phyloP scores from a whole-genome alignment of 129 eudicot genomes.

The Lactuca saligna region DNA sequence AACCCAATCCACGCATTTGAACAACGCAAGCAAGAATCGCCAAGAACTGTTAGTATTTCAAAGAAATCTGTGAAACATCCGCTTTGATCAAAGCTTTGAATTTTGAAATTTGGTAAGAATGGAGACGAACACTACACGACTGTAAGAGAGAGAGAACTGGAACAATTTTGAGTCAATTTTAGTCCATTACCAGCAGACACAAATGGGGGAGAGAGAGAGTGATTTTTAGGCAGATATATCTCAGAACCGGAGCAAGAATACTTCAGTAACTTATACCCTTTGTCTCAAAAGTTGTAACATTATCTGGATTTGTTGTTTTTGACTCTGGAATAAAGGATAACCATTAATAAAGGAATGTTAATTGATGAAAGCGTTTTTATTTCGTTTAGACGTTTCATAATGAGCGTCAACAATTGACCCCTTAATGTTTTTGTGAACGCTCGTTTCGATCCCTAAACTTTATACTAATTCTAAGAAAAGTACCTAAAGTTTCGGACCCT shows the following conservation, averaged over 20 bases:
- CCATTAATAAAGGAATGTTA: constrained; percentile 21
- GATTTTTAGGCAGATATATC: constrained; percentile 24
- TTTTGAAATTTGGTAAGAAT: constrained; percentile 24
- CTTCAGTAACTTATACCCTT: background rate
- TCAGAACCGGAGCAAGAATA: background rate
- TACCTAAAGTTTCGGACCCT: background rate
- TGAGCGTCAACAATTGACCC: constrained; percentile 1
- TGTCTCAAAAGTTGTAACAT: background rate
- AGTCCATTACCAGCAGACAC: constrained; percentile 22
- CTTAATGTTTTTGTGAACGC: background rate
- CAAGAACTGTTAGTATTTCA: background rate
- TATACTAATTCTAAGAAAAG: background rate
- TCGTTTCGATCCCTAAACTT: background rate
- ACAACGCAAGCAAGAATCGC: background rate
- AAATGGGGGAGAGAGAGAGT: constrained; percentile 33
- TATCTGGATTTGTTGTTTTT: constrained; percentile 11
- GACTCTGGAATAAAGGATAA: constrained; percentile 25
- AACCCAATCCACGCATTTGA: constrained; percentile 17
- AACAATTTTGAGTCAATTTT: constrained; percentile 24
- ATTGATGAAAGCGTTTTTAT: constrained; percentile 32
- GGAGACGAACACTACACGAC: constrained; percentile 9
- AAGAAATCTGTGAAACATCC: constrained; percentile 12
- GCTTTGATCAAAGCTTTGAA: constrained; percentile 10
- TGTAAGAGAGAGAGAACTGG: constrained; percentile 20
- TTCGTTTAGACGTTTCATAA: constrained; percentile 24